Percentiles rank a stretch among this genome's conserved stretches.
Evolutionary conservation across 164 flowering plant species (phyloP).

Genomic region (Macadamia integrifolia): DNA sequence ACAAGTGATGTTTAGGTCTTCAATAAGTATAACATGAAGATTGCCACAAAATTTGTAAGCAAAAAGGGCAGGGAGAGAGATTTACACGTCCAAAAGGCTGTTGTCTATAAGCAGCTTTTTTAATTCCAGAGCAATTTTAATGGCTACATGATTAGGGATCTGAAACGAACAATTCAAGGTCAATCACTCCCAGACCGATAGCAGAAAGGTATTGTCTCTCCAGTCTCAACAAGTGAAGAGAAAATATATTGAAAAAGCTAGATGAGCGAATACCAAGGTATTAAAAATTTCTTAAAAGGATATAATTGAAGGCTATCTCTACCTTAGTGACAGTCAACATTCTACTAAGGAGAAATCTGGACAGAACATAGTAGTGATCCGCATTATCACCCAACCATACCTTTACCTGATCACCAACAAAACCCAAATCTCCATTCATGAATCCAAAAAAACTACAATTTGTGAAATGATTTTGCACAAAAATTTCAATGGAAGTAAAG

Average conservation of each 20-base stretch:
- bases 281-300: too few species aligned
- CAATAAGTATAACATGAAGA: not conserved
- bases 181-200: too few species aligned
- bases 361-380: slow-evolving; percentile 93
- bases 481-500: not conserved
- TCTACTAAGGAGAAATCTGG: slow-evolving; percentile 90
- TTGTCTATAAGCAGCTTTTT: slow-evolving; percentile 94
- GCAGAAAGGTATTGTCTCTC: too few species aligned
- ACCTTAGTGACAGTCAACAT: slow-evolving; percentile 98
- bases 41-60: not conserved
- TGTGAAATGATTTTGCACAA: too few species aligned
- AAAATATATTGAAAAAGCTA: too few species aligned
- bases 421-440: not conserved
- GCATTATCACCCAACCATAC: slow-evolving; percentile 97
- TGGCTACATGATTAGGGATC: slow-evolving; percentile 98
- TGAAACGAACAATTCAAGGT: slow-evolving; percentile 24
- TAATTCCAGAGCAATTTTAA: slow-evolving; percentile 90
- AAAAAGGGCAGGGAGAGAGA: slow-evolving; percentile 9
- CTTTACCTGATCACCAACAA: slow-evolving; percentile 53
- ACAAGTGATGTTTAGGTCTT: not conserved
- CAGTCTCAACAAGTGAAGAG: too few species aligned
- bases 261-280: too few species aligned
- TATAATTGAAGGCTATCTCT: not conserved
- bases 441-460: too few species aligned
- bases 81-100: slow-evolving; percentile 95